Percentiles rank a stretch among this genome's conserved stretches.
Conservation (phyloP, 345 rosid species). For the Eutrema heterophyllum region DNA sequence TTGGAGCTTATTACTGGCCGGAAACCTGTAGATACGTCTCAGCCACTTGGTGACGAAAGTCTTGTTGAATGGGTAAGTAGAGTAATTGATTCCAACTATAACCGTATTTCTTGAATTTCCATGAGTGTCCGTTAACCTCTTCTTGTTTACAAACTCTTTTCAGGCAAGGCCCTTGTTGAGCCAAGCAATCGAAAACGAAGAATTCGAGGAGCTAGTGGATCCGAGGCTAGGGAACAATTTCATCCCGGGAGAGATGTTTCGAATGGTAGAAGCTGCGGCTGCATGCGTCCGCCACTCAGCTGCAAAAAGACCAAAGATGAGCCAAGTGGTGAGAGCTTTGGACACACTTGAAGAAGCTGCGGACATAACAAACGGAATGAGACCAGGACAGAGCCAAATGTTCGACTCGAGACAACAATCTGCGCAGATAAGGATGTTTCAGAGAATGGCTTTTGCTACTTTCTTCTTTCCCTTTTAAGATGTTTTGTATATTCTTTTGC, state of each 20-base stretch:
- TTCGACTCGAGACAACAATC: constrained; percentile 76
- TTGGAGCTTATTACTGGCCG: constrained; percentile 96
- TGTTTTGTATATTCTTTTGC: constrained; percentile 31
- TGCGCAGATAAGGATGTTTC: constrained; percentile 92
- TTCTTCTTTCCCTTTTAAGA: neutral
- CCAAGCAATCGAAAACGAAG: constrained; percentile 73
- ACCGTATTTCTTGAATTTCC: neutral
- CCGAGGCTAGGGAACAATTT: constrained; percentile 61
- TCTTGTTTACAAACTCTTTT: neutral
- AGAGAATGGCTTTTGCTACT: constrained; percentile 59
- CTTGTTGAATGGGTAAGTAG: constrained; percentile 88
- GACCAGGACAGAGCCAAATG: constrained; percentile 87
- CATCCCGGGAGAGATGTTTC: constrained; percentile 64
- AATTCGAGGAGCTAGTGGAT: constrained; percentile 65
- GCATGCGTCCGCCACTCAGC: constrained; percentile 96
- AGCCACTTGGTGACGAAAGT: constrained; percentile 95
- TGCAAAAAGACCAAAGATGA: constrained; percentile 83
- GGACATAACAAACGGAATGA: constrained; percentile 82
- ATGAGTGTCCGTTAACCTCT: neutral
- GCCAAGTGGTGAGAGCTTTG: constrained; percentile 96
- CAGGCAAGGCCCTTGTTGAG: constrained; percentile 87
- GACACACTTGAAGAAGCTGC: constrained; percentile 64
- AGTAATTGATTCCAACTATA: neutral
- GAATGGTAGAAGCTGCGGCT: constrained; percentile 97
- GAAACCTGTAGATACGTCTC: constrained; percentile 88